Evolutionary conservation across 495 filamentous ascomycete genomes (phyloP).

Genomic region (Neurospora africana): DNA sequence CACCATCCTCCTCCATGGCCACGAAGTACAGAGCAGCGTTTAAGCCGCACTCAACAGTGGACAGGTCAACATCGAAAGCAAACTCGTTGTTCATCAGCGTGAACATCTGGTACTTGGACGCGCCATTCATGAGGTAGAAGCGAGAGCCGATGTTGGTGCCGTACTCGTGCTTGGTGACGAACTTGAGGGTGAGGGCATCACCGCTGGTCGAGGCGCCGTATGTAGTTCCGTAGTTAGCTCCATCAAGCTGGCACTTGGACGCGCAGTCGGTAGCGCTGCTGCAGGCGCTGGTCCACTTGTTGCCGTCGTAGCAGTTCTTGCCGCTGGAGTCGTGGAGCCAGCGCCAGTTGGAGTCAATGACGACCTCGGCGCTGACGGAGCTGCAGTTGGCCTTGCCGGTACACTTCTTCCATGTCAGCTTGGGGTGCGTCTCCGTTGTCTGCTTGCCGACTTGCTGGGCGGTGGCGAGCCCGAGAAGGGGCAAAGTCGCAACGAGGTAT

Average conservation of each 20-base stretch:
- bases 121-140: constrained; percentile 46
- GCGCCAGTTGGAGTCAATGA: constrained; percentile 45
- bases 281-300: constrained; percentile 38
- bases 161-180: constrained; percentile 47
- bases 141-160: constrained; percentile 45
- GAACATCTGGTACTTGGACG: constrained; percentile 48
- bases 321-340: constrained; percentile 33
- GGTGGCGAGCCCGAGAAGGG: constrained; percentile 17
- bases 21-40: constrained; percentile 52
- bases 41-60: constrained; percentile 40
- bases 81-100: constrained; percentile 48
- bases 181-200: constrained; percentile 41
- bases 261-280: constrained; percentile 33
- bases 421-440: constrained; percentile 47
- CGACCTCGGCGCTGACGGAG: constrained; percentile 31
- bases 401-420: constrained; percentile 49
- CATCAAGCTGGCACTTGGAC: constrained; percentile 37
- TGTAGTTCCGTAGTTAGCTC: constrained; percentile 36
- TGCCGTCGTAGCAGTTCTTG: constrained; percentile 43
- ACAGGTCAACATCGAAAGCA: constrained; percentile 50
- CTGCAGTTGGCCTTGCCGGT: constrained; percentile 40
- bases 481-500: constrained; percentile 23
- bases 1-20: constrained; percentile 47
- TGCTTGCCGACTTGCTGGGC: constrained; percentile 47
- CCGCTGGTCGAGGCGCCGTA: constrained; percentile 40